Evolutionary conservation across 2,329 filamentous ascomycete genomes (phyloP), one percentile per base, ranked within the genome.

Genomic region (Scedosporium dehoogii): DNA sequence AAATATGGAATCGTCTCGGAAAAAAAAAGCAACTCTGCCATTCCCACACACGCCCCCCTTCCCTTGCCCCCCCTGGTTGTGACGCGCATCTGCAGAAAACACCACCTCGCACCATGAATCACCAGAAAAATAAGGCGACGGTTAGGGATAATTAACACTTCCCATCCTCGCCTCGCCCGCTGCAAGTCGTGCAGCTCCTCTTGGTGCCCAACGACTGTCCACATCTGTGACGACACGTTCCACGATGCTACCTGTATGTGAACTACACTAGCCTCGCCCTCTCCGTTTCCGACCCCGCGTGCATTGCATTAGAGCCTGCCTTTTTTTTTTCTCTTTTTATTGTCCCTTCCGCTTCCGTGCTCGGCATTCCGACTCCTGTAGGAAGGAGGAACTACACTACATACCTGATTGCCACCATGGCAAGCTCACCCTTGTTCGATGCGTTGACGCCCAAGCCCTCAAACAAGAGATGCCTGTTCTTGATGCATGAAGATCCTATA

Each of bases 121-220:
- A 48, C 23, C n/a, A 23, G 21, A 55, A 29, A 27, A 23, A 23
- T 27, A 55, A 29, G 12, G 21, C 16, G 44, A 48, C 9, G 44
- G 9, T n/a, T 18, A 48, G 21, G 44, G 44, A 23, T n/a, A 29
- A 55, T 48, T 48, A 48, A 21, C 18, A 21, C 18, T 23, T 27
- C 18, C 21, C 23, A 33, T 33, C 6, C 29, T 33, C 29, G 21
- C 51, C n/a, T 23, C 21, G 18, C 12, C 18, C 51, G 33, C 18
- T 23, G 12, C 51, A 55, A 55, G 21, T 55, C 23, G 18, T 55
- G 51, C 18, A 23, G 18, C 51, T 55, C 18, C 21, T 27, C 51
- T 55, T 55, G 51, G 51, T 55, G 51, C 51, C 51, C 51, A 55
- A 55, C 51, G 18, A 55, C 51, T 55, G 51, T 55, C 51, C 51